Percentiles rank a stretch among this genome's conserved stretches.
These are phyloP conservation scores for Penicillium canariense DNA, from an alignment of 495 filamentous ascomycete species.

Conservation along the genomic window DNA sequence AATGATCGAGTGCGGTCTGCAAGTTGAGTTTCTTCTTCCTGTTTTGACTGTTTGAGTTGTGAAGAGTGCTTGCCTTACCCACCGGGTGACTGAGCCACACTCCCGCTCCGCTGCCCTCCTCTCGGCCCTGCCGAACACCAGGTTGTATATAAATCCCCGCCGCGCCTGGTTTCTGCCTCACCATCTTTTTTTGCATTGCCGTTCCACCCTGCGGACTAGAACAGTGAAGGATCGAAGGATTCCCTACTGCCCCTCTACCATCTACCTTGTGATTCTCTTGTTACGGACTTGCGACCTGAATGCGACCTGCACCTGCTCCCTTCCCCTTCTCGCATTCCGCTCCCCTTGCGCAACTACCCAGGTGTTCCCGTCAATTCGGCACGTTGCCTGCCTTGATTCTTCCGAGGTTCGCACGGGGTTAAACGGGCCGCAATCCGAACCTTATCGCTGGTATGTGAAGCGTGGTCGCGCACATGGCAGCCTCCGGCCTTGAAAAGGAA, in stretches of 20 bases:
- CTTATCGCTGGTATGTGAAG: slow-evolving; percentile 22
- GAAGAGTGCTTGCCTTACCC: background rate
- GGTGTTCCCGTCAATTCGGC: slow-evolving; percentile 11
- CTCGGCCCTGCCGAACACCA: slow-evolving; percentile 1
- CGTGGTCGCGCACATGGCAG: background rate
- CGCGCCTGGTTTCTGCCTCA: slow-evolving; percentile 4
- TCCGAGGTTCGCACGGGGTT: slow-evolving; percentile 20
- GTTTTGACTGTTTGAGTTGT: background rate
- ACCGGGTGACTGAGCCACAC: background rate
- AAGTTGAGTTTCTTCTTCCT: background rate
- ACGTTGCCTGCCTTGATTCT: slow-evolving; percentile 18
- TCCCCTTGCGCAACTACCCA: slow-evolving; percentile 16
- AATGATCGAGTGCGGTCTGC: slow-evolving; percentile 11
- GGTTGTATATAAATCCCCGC: slow-evolving; percentile 12
- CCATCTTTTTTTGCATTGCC: background rate
- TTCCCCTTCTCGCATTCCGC: background rate
- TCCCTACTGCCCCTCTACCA: slow-evolving; percentile 1
- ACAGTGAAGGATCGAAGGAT: background rate
- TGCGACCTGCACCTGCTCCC: slow-evolving; percentile 3
- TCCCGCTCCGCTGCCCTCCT: background rate
- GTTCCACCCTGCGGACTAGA: background rate
- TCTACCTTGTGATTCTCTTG: slow-evolving; percentile 12
- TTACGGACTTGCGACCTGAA: slow-evolving; percentile 12
- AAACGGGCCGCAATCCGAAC: slow-evolving; percentile 29
- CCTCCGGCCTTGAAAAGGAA: background rate